Evolutionary conservation across 2,329 filamentous ascomycete species (phyloP).

Genomic region (Ceratocystis cubensis): DNA sequence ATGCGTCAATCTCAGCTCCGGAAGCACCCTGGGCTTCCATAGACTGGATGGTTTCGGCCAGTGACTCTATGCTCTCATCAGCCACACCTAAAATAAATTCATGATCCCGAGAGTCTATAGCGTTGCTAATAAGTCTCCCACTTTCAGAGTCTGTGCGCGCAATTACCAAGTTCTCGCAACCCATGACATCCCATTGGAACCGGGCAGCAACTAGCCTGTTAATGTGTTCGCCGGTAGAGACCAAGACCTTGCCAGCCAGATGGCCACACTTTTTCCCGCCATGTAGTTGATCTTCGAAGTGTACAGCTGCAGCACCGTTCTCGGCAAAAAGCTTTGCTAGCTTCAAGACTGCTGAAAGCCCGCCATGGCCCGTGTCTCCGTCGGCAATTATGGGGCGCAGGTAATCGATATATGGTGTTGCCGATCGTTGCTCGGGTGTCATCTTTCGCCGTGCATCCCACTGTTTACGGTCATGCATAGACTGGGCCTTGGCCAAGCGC

Average conservation of each 20-base stretch:
- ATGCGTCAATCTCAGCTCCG: constrained; percentile 70
- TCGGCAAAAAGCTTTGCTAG: constrained; percentile 95
- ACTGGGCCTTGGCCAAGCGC: constrained; percentile 88
- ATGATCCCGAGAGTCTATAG: constrained; percentile 87
- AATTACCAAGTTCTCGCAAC: constrained; percentile 84
- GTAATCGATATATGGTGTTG: constrained; percentile 79
- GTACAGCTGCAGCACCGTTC: constrained; percentile 88
- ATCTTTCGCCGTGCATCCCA: constrained; percentile 77
- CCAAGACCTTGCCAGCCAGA: constrained; percentile 87
- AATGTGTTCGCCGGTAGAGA: constrained; percentile 89
- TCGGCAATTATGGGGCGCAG: constrained; percentile 91
- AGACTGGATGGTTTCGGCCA: constrained; percentile 76
- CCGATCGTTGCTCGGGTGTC: constrained; percentile 56
- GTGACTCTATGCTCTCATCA: constrained; percentile 58
- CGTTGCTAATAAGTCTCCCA: constrained; percentile 76
- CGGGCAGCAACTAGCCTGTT: constrained; percentile 82
- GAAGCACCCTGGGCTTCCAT: constrained; percentile 75
- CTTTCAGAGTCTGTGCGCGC: constrained; percentile 93
- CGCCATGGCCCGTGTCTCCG: constrained; percentile 90
- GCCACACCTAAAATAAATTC: constrained; percentile 89
- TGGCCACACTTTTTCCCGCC: constrained; percentile 98
- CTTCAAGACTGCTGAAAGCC: constrained; percentile 84
- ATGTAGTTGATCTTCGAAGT: constrained; percentile 96
- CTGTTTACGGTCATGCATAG: constrained; percentile 91
- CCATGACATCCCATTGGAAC: constrained; percentile 99